phyloP scores from a whole-genome alignment of 2,329 filamentous ascomycete genomes.

The Malbranchea zuffiana region DNA sequence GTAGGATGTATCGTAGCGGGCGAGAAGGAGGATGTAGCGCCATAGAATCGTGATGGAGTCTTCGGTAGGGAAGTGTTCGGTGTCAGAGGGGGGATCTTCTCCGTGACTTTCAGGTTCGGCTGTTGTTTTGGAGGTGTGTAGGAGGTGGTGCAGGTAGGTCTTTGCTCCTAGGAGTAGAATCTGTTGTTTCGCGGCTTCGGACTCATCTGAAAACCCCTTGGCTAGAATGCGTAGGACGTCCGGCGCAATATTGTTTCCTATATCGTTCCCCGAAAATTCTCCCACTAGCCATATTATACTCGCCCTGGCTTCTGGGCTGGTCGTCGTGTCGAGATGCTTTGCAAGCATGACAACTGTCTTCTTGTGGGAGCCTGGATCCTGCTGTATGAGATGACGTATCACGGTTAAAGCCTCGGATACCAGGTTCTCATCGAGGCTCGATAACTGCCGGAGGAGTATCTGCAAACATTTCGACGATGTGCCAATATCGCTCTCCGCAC shows the following conservation, averaged over 20 bases:
- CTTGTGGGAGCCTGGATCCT: conserved; percentile 67
- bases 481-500: conserved; percentile 63
- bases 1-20: conserved; percentile 88
- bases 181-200: conserved; percentile 77
- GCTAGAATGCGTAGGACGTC: conserved; percentile 83
- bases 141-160: conserved; percentile 80
- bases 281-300: conserved; percentile 97
- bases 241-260: conserved; percentile 79
- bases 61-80: conserved; percentile 22
- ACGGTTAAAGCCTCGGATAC: conserved; percentile 91
- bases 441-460: conserved; percentile 75
- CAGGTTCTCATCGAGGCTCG: conserved; percentile 72
- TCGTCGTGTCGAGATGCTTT: conserved; percentile 80
- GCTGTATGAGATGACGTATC: conserved; percentile 89
- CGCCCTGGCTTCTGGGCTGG: conserved; percentile 76
- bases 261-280: conserved; percentile 72
- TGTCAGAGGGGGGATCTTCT: conserved; percentile 13
- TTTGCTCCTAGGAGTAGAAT: conserved; percentile 91
- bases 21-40: conserved; percentile 72
- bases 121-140: conserved; percentile 34
- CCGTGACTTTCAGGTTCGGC: conserved; percentile 15
- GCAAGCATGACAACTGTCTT: conserved; percentile 81
- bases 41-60: conserved; percentile 68
- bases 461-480: conserved; percentile 71
- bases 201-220: conserved; percentile 73